Conservation (phyloP, 2,329 filamentous ascomycete genomes). For the Chaetothyriales sp. region DNA sequence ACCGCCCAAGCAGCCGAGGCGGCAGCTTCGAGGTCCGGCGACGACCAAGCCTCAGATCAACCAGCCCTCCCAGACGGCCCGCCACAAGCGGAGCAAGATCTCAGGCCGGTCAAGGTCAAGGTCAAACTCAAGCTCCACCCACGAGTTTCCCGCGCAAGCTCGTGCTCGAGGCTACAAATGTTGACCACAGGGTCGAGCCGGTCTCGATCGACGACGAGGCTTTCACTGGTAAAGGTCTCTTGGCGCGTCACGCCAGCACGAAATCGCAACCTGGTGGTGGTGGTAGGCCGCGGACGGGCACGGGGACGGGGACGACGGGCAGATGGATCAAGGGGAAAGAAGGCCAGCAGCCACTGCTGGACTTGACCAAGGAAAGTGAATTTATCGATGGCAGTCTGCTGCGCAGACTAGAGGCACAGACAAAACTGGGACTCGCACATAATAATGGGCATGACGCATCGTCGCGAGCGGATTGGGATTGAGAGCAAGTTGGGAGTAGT, state of each 20-base stretch:
- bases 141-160: conserved; percentile 5
- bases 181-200: too few species aligned
- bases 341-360: conserved; percentile 27
- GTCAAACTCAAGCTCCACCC: conserved; percentile 1
- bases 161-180: conserved; percentile 1
- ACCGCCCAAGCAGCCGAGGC: too few species aligned
- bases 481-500: not conserved
- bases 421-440: not conserved
- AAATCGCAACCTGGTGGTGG: conserved; percentile 9
- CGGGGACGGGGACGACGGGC: conserved; percentile 6
- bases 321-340: conserved; percentile 6
- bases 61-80: conserved; percentile 2
- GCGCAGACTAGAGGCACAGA: conserved; percentile 20
- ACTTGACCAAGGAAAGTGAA: conserved; percentile 26
- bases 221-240: conserved; percentile 14
- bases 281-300: too few species aligned
- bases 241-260: conserved; percentile 12
- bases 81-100: not conserved
- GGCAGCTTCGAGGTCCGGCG: not conserved
- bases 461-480: not conserved
- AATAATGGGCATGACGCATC: not conserved
- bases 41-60: conserved; percentile 6
- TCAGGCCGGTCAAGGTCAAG: too few species aligned
- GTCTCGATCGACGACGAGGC: not conserved
- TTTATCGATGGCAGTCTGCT: conserved; percentile 33